A percentile compares a stretch with the other conserved stretches of the same genome.
phyloP scores from a whole-genome alignment of 805 yeast genomes.

The Wilhelminamyces savonicus region DNA sequence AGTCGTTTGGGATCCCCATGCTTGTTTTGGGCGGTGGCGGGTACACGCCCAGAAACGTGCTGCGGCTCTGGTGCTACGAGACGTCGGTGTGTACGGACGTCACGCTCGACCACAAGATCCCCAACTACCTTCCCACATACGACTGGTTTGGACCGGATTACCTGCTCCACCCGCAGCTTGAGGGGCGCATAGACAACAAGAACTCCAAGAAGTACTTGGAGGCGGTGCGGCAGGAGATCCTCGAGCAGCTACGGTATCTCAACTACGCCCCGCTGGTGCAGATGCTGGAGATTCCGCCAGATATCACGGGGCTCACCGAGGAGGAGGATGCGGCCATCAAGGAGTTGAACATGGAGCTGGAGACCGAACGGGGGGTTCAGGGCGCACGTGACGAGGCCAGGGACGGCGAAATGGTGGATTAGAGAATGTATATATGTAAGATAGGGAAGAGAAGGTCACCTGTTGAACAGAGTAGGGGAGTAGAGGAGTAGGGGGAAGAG shows the following conservation, averaged over 20 bases:
- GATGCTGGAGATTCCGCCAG: slow-evolving; percentile 86
- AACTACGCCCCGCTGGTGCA: slow-evolving; percentile 94
- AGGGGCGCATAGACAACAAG: slow-evolving; percentile 58
- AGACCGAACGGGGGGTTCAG: slow-evolving; percentile 6
- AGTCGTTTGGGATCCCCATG: slow-evolving; percentile 85
- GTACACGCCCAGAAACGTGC: slow-evolving; percentile 92
- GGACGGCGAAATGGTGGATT: slow-evolving; percentile 12
- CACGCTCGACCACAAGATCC: slow-evolving; percentile 41
- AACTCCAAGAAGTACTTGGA: slow-evolving; percentile 81
- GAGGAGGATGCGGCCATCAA: slow-evolving; percentile 34
- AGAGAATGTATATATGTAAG: slow-evolving; percentile 2
- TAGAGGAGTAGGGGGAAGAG: too few relatives aligned
- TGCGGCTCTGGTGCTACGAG: slow-evolving; percentile 93
- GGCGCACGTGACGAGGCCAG: slow-evolving; percentile 23
- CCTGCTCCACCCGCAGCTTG: slow-evolving; percentile 70
- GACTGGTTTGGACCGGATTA: slow-evolving; percentile 88
- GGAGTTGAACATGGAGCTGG: slow-evolving; percentile 31
- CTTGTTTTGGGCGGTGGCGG: slow-evolving; percentile 97
- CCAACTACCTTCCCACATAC: slow-evolving; percentile 68
- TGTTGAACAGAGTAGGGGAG: too few relatives aligned
- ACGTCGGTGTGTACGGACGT: slow-evolving; percentile 73
- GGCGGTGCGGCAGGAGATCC: slow-evolving; percentile 61
- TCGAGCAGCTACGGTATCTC: slow-evolving; percentile 75
- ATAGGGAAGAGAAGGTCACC: too few relatives aligned
- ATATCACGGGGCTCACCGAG: slow-evolving; percentile 35